Evolutionary conservation across 1,139 yeast species (phyloP).

Genomic region (Meyerozyma guilliermondii): DNA sequence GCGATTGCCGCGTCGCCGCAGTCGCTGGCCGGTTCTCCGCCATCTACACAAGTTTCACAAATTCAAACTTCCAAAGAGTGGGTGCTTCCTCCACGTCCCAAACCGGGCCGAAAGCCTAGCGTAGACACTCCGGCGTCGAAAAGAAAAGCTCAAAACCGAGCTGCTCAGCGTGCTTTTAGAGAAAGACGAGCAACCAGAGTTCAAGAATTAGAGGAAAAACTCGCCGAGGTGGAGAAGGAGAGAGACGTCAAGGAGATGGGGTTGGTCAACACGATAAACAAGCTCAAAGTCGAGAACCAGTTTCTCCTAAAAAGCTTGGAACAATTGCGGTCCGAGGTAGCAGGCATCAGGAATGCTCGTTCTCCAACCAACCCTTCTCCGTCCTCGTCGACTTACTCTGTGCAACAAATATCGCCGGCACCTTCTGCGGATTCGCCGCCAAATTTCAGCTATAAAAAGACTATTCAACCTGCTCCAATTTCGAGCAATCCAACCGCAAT

Average conservation of each 20-base stretch:
- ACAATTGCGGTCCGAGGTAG: conserved; percentile 10
- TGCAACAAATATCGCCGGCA: conserved; percentile 50
- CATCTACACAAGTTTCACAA: conserved; percentile 18
- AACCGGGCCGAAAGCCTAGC: conserved; percentile 86
- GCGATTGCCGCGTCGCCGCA: conserved; percentile 19
- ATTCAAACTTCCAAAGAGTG: conserved; percentile 80
- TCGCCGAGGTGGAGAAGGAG: conserved; percentile 63
- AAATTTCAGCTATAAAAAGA: conserved; percentile 5
- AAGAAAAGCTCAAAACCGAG: conserved; percentile 89
- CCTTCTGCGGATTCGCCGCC: conserved; percentile 50
- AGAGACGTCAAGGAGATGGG: conserved; percentile 58
- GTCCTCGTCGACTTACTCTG: conserved; percentile 23
- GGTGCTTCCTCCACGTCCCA: conserved; percentile 89
- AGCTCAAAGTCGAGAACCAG: conserved; percentile 10
- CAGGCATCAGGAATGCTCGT: conserved; percentile 2
- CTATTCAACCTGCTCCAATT: conserved; percentile 12
- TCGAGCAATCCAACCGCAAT: conserved; percentile 16
- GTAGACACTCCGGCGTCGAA: conserved; percentile 69
- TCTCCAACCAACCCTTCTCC: conserved; percentile 8
- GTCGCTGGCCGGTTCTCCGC: conserved; percentile 6
- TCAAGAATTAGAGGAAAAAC: conserved; percentile 41
- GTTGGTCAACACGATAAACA: conserved; percentile 44
- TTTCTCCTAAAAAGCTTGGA: conserved; percentile 9
- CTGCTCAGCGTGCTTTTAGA: conserved; percentile 91
- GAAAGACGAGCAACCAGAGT: conserved; percentile 70